These are phyloP conservation scores for Geotrichum reessii DNA, from an alignment of 1,139 yeast species.

Conservation along the genomic window DNA sequence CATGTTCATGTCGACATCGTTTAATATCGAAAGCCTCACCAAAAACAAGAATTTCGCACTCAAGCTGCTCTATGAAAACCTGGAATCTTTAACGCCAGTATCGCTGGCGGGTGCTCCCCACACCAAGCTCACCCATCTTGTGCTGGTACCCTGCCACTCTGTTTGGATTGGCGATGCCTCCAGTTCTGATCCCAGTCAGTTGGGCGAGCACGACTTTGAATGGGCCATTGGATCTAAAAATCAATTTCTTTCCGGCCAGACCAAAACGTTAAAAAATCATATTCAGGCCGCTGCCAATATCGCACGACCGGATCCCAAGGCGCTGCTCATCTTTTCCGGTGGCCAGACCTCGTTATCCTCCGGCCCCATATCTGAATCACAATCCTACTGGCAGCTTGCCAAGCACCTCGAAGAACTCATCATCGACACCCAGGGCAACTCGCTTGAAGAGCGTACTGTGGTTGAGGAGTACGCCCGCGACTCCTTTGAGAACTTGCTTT, in stretches of 20 bases:
- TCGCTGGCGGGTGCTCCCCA: neutral
- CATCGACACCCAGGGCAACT: slow-evolving; percentile 14
- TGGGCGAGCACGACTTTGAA: slow-evolving; percentile 38
- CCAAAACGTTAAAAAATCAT: slow-evolving; percentile 65
- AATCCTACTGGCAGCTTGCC: slow-evolving; percentile 21
- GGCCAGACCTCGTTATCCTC: slow-evolving; percentile 58
- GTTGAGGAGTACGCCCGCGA: slow-evolving; percentile 73
- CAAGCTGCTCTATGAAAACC: neutral
- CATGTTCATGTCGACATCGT: neutral
- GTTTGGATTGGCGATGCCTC: slow-evolving; percentile 45
- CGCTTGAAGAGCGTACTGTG: slow-evolving; percentile 33
- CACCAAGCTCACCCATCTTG: slow-evolving; percentile 32
- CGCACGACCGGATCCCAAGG: slow-evolving; percentile 32
- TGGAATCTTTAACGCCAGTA: neutral
- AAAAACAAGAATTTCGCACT: neutral
- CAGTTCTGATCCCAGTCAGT: slow-evolving; percentile 13
- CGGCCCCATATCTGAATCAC: slow-evolving; percentile 57
- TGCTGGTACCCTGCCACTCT: slow-evolving; percentile 65
- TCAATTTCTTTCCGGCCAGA: slow-evolving; percentile 37
- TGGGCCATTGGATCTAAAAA: slow-evolving; percentile 31
- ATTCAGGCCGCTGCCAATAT: slow-evolving; percentile 38
- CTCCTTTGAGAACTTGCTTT: slow-evolving; percentile 72
- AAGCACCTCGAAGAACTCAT: slow-evolving; percentile 8
- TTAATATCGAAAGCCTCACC: neutral
- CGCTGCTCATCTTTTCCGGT: slow-evolving; percentile 55